These are phyloP conservation scores for Globisporangium carolinianum DNA, from an alignment of 352 stramenopile species.

Conservation along the genomic window DNA sequence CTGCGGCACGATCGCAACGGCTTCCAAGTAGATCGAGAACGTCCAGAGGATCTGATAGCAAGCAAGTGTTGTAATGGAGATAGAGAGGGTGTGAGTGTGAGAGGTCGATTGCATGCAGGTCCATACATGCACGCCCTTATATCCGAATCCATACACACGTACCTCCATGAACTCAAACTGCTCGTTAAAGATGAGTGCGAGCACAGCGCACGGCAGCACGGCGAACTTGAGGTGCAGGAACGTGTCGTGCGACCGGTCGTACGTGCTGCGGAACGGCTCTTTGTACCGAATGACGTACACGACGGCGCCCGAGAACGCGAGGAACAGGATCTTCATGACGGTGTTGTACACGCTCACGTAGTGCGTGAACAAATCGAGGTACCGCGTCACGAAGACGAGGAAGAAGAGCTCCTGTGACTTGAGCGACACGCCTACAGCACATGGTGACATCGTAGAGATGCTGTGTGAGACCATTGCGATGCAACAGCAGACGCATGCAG, in stretches of 20 bases:
- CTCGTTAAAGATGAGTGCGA: constrained; percentile 96
- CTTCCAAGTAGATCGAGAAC: constrained; percentile 99
- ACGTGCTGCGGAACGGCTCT: constrained; percentile 96
- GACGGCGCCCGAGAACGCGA: constrained; percentile 94
- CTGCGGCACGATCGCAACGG: constrained; percentile 98
- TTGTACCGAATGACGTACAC: constrained; percentile 97
- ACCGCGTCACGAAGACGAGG: constrained; percentile 97
- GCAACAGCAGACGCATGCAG: background rate
- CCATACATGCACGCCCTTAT: too few species aligned
- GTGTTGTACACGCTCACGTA: constrained; percentile 98
- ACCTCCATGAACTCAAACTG: constrained; percentile 86
- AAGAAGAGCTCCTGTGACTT: constrained; percentile 99
- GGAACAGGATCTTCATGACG: constrained; percentile 98
- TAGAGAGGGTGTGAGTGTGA: too few species aligned
- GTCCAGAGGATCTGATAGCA: constrained; percentile 91
- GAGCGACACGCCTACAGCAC: constrained; percentile 91
- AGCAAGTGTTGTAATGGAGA: background rate
- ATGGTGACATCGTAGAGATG: too few species aligned
- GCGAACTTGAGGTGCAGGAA: constrained; percentile 99
- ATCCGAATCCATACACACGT: background rate
- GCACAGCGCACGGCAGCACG: constrained; percentile 91
- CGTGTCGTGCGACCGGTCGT: constrained; percentile 98
- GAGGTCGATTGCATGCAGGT: too few species aligned
- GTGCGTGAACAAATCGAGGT: constrained; percentile 98
- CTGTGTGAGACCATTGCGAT: background rate